Base-by-base conservation (phyloP, 768 basidiomycete species). In the Mycena alexandri region DNA sequence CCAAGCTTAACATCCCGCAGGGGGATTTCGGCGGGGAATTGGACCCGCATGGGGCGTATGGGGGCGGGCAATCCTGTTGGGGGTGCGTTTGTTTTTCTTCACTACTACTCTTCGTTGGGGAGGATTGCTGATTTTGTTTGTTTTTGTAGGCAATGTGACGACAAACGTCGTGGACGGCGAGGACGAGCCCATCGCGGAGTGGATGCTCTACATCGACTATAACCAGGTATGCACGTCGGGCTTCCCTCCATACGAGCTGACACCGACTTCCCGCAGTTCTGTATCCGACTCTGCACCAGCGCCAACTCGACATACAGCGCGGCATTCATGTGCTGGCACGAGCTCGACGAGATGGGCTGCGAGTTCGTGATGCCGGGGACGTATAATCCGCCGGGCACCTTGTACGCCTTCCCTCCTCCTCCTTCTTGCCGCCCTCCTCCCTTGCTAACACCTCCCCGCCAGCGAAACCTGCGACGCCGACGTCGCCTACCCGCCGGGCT, bases 311-410 rank as follows among this genome's bases (percentile, higher is more conserved):
- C 83, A 0, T 84, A 83, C 71, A 77, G 73, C 46, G 78, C 83
- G 7, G 79, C 77, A 0, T 71, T 71, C 48, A 84, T 84, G 83
- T 84, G 82, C 65, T 80, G 79, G 79, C 83, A 84, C 67, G 79
- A 84, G 66, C 78, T 84, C 24, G 83, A 85, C 62, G 78, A 80
- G 51, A 81, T 83, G 78, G 83, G 83, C 24, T 85, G 83, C 63
- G 72, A 77, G 34, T 84, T 82, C 59, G 83, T 83, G 38, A 84
- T 85, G 83, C 83, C 83, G 10, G 83, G 82, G 19, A 82, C 83
- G 61, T 84, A 83, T 73, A 70, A 82, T 51, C 73, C 76, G 50
- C 48, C 82, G 33, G 80, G 79, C 3, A 83, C 81, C 19, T 85
- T 83, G 82, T 83, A 63, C 70, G 83, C 71, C 42, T 14, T 43